A percentile compares a stretch with the other conserved stretches of the same genome.
phyloP scores from a whole-genome alignment of 2,329 filamentous ascomycete species.

The Trichothecium sympodiale region DNA sequence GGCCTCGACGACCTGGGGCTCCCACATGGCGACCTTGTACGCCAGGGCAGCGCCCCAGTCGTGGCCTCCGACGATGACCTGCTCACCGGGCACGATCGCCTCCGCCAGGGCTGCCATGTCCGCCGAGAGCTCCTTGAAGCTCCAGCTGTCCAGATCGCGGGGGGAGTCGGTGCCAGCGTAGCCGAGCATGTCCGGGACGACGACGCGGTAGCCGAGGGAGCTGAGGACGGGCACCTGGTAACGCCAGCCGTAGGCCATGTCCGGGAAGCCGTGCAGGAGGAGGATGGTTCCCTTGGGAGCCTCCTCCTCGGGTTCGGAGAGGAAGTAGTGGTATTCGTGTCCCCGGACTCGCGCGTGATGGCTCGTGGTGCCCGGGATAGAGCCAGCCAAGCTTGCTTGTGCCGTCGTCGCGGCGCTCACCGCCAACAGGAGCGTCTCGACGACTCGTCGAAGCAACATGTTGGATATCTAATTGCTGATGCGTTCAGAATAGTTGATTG shows the following conservation, averaged over 20 bases:
- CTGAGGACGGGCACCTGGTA: slow-evolving; percentile 67
- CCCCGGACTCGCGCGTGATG: slow-evolving; percentile 2
- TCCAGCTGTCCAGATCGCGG: slow-evolving; percentile 45
- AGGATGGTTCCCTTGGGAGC: slow-evolving; percentile 29
- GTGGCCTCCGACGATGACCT: slow-evolving; percentile 68
- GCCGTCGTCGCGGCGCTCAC: no score
- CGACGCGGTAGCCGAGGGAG: slow-evolving; percentile 58
- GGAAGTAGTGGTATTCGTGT: slow-evolving; percentile 48
- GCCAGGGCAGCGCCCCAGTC: slow-evolving; percentile 71
- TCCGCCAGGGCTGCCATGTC: slow-evolving; percentile 60
- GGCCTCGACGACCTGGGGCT: slow-evolving; percentile 55
- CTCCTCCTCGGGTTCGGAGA: slow-evolving; percentile 28
- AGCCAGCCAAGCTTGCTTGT: no score
- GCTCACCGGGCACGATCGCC: slow-evolving; percentile 26
- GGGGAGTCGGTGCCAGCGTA: slow-evolving; percentile 64
- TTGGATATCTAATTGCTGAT: no score
- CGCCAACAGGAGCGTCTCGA: no score
- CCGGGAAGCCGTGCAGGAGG: slow-evolving; percentile 62
- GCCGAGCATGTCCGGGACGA: slow-evolving; percentile 72
- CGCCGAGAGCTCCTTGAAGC: slow-evolving; percentile 55
- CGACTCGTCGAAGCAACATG: no score
- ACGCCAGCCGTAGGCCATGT: slow-evolving; percentile 69
- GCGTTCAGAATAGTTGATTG: no score
- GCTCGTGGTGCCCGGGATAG: slow-evolving; percentile 1
- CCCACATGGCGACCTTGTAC: slow-evolving; percentile 58